Evolutionary conservation across 345 rosid species (phyloP).

Genomic region (Limnanthes douglasii): DNA sequence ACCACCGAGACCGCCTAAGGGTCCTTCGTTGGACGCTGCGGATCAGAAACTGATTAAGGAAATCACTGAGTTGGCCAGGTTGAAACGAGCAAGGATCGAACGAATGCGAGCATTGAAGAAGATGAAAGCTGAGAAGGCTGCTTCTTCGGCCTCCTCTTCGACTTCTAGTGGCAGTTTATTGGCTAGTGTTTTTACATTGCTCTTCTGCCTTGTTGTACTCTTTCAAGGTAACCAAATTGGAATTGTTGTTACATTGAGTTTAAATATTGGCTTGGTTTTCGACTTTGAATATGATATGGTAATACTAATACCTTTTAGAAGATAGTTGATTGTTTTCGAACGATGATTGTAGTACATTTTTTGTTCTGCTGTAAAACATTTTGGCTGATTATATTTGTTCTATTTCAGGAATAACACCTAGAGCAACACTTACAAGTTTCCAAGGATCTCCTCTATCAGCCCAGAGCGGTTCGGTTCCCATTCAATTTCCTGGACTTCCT

Average conservation of each 20-base stretch:
- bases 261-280: conserved; percentile 1
- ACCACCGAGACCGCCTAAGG: conserved; percentile 90
- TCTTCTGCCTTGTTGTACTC: conserved; percentile 46
- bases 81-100: conserved; percentile 77
- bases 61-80: conserved; percentile 64
- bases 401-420: conserved; percentile 60
- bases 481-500: conserved; percentile 32
- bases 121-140: conserved; percentile 38
- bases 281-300: not conserved
- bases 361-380: too few relatives aligned
- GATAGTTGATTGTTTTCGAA: too few relatives aligned
- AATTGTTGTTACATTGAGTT: conserved; percentile 4
- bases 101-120: conserved; percentile 83
- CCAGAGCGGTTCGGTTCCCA: conserved; percentile 30
- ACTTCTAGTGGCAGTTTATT: conserved; percentile 34
- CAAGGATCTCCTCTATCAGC: conserved; percentile 31
- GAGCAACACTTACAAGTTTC: conserved; percentile 15
- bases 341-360: too few relatives aligned
- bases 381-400: too few relatives aligned
- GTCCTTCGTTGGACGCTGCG: conserved; percentile 70
- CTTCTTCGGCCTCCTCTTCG: conserved; percentile 32
- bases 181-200: conserved; percentile 43
- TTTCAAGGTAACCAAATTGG: conserved; percentile 83
- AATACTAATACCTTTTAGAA: too few relatives aligned
- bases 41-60: conserved; percentile 77